phyloP scores from a whole-genome alignment of 2,329 filamentous ascomycete genomes.

The Phialophora chinensis region DNA sequence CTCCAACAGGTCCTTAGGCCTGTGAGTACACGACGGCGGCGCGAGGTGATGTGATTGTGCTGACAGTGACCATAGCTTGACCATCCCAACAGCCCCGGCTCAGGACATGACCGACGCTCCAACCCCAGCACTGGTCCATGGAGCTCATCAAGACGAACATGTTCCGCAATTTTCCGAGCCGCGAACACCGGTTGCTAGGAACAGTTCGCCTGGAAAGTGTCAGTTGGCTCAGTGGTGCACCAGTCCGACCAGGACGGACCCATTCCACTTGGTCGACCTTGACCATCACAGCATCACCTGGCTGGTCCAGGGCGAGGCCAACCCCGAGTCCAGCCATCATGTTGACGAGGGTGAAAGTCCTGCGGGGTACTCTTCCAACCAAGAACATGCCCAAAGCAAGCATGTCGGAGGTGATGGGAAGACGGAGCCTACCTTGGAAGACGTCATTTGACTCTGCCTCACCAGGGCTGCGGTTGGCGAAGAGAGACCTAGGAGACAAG shows the following conservation, averaged over 20 bases:
- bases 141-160: background rate
- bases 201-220: background rate
- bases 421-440: background rate
- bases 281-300: background rate
- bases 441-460: background rate
- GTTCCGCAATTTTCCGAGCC: background rate
- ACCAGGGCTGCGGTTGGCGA: too few species aligned
- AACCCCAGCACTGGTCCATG: background rate
- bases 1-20: background rate
- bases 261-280: background rate
- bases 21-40: background rate
- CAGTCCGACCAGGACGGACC: background rate
- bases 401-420: background rate
- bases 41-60: background rate
- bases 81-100: background rate
- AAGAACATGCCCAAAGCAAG: background rate
- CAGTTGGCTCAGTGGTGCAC: background rate
- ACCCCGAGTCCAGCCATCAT: background rate
- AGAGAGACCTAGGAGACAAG: background rate
- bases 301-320: background rate
- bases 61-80: background rate
- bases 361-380: background rate
- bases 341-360: background rate
- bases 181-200: background rate
- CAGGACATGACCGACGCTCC: background rate